Percentiles rank a stretch among this genome's conserved stretches.
Evolutionary conservation across 108 stramenopile species (phyloP).

Genomic region (Nannochloropsis gaditana): DNA sequence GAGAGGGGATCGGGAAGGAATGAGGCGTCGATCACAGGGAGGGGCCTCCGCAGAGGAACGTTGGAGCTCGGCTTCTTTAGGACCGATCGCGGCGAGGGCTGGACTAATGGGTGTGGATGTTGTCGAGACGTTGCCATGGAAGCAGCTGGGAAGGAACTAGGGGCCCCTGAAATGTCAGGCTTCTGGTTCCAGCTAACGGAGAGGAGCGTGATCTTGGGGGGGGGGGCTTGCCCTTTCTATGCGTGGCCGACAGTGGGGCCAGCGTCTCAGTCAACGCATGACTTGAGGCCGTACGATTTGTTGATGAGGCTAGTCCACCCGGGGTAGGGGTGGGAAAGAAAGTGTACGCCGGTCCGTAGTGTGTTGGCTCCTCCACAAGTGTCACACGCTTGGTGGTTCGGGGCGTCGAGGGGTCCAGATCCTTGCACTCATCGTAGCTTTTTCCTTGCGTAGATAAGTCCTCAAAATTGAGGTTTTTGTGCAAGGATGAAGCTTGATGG

Average conservation of each 20-base stretch:
- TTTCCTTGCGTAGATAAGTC: neutral
- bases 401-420: neutral
- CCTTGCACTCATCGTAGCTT: neutral
- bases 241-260: neutral
- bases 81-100: neutral
- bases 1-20: no score
- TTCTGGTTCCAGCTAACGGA: constrained; percentile 13
- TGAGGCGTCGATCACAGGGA: no score
- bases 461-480: no score
- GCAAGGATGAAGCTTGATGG: no score
- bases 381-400: neutral
- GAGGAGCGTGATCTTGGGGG: neutral
- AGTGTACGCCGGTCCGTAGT: neutral
- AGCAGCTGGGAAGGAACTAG: neutral
- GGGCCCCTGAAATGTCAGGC: neutral
- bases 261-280: no score
- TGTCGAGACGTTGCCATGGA: neutral
- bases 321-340: neutral
- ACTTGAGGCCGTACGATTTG: no score
- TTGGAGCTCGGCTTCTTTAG: constrained; percentile 4
- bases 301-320: neutral
- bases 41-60: neutral
- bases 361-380: neutral
- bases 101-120: neutral
- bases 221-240: neutral